Evolutionary conservation across 441 rosid species (phyloP).

Genomic region (Populus hybrid): DNA sequence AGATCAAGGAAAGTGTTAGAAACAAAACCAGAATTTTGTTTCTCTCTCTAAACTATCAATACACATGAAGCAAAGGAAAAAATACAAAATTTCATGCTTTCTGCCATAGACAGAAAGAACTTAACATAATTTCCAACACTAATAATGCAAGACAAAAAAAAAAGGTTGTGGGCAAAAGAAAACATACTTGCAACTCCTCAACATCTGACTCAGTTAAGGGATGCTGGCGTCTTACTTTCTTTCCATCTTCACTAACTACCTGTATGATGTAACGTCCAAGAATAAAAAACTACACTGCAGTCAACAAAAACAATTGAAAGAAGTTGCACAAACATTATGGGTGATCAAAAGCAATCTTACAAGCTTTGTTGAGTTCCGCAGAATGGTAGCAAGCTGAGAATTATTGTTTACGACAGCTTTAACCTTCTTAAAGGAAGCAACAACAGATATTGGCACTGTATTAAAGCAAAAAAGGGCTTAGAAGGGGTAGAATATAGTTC

Average conservation of each 20-base stretch:
- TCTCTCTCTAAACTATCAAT: neutral
- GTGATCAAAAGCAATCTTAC: conserved; percentile 40
- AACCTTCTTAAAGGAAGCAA: conserved; percentile 91
- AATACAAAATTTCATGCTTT: conserved; percentile 3
- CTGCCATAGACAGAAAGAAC: neutral
- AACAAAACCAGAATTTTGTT: neutral
- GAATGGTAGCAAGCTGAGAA: conserved; percentile 71
- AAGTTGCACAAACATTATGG: conserved; percentile 3
- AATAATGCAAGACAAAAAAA: neutral
- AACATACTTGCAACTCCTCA: conserved; percentile 86
- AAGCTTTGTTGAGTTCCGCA: conserved; percentile 78
- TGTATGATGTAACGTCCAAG: conserved; percentile 16
- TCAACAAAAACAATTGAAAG: conserved; percentile 4
- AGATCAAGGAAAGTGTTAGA: conserved; percentile 14
- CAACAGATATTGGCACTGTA: conserved; percentile 83
- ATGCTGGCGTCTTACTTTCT: conserved; percentile 69
- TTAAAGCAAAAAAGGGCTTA: conserved; percentile 7
- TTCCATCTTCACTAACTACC: conserved; percentile 95
- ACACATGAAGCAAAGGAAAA: neutral
- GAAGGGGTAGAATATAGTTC: neutral
- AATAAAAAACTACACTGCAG: neutral
- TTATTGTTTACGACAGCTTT: conserved; percentile 65
- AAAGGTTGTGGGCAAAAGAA: conserved; percentile 1
- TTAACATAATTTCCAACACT: neutral
- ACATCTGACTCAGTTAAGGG: conserved; percentile 75